Base-by-base conservation (phyloP, 805 yeast genomes). In the Yamadazyma kitorensis region DNA sequence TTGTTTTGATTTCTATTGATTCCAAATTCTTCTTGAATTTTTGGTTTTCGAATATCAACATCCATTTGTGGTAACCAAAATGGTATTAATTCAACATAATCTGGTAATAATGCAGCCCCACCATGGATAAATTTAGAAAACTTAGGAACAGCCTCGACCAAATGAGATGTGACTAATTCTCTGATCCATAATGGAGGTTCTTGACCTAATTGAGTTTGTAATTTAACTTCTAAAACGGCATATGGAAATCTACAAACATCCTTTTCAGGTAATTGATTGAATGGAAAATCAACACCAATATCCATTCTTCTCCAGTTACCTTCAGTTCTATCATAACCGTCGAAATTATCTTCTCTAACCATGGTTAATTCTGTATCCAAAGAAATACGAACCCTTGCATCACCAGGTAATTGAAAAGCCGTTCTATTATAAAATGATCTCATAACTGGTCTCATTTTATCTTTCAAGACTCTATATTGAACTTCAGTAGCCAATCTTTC, bases 131-230 rank as follows among this genome's bases (percentile, higher is more conserved):
- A 93, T 60, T 93, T 93, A 36, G 98, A 91, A 60, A 87, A 93
- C 62, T 93, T 93, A 18, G 98, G 98, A 27, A 93, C 96, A 1
- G 97, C 97, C 63, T 93, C 98, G 26, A 93, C 99, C 33, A 93
- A 70, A 60, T 93, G 98, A 18, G 94, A 82, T 0, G 89, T 68
- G 22, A 91, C 89, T 58, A 93, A 74, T 46, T 91, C 96, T 47
- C 93, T 76, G 31, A 93, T 95, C 99, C 99, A 93, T 42, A 76
- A 81, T 7, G 99, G 98, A 18, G 99, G 98, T 61, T 93, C 98
- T 64, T 93, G 99, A 36, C 98, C 98, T 64, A 93, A 54, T 68
- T 93, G 98, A 3, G 99, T 93, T 64, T 93, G 98, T 44, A 93
- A 73, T 64, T 93, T 93, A 40, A 93, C 98, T 68, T 93, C 99